A percentile compares a stretch with the other conserved stretches of the same genome.
These are phyloP conservation scores for Cyberlindnera lachancei DNA, from an alignment of 805 yeast species.

Conservation along the genomic window DNA sequence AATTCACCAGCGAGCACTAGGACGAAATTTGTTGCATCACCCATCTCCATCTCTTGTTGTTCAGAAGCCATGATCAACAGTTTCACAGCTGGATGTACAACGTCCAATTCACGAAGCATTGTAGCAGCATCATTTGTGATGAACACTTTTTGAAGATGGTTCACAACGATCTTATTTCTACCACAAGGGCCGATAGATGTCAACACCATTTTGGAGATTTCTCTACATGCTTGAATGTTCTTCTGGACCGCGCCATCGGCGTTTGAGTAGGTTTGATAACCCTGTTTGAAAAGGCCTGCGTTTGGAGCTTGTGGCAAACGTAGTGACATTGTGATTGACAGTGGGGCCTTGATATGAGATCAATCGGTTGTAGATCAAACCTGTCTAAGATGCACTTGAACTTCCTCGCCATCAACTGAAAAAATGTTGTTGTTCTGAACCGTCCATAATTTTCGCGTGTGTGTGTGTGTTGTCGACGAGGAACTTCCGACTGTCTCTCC, in stretches of 20 bases:
- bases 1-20: slow-evolving; percentile 90
- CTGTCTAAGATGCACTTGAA: no score
- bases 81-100: slow-evolving; percentile 96
- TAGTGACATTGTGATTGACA: slow-evolving; percentile 71
- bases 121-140: slow-evolving; percentile 98
- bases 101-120: slow-evolving; percentile 85
- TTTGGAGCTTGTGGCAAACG: slow-evolving; percentile 90
- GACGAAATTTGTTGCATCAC: slow-evolving; percentile 91
- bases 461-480: no score
- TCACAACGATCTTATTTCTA: slow-evolving; percentile 90
- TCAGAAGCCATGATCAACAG: slow-evolving; percentile 92
- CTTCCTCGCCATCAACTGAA: no score
- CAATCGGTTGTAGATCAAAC: no score
- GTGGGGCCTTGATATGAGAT: no score
- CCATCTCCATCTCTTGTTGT: slow-evolving; percentile 96
- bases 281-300: slow-evolving; percentile 91
- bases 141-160: slow-evolving; percentile 76
- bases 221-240: slow-evolving; percentile 91
- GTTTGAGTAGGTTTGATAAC: slow-evolving; percentile 77
- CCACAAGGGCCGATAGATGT: slow-evolving; percentile 98
- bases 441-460: no score
- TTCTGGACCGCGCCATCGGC: slow-evolving; percentile 93
- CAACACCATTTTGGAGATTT: slow-evolving; percentile 82
- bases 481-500: no score
- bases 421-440: no score